Base-by-base conservation (phyloP, 176 grass and related monocot species). In the Phragmites australis region DNA sequence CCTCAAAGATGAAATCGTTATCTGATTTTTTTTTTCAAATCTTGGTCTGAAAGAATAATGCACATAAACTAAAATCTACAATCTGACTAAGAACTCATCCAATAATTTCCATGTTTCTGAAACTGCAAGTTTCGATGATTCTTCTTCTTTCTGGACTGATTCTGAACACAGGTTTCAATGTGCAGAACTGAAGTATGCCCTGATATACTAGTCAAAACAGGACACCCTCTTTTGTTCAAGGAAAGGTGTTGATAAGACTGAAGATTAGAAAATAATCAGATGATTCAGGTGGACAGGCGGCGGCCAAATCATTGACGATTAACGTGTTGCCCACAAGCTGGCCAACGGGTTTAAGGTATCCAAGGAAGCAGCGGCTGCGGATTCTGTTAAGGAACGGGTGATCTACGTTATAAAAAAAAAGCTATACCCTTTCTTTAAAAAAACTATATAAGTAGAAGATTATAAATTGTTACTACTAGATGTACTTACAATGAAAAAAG, bases 301-400 rank as follows among this genome's bases (percentile, higher is more conserved):
- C 62, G 65, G 76, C 63, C 82, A 8, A 84, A 81, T 89, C 44
- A 81, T 65, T 64, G 48, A 4, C 46, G 27, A 47, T 54, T 51
- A 85, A 81, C 71, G 71, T 85, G 82, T 44, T 53, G 78, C 32
- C 62, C 46, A 82, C 78, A 60, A 62, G 27, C 63, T 49, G 21
- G 46, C 79, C 64, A 83, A 72, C 72, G 40, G 50, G 66, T 78
- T 74, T 78, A 79, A 82, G 79, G 58, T 83, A 83, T 82, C 88
- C 82, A 73, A 78, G 59, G 72, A 5, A 4, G 17, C 48, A 41
- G 32, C 43, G 19, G n/a, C n/a, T n/a, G n/a, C n/a, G n/a, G n/a
- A n/a, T n/a, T n/a, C n/a, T n/a, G n/a, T n/a, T n/a, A n/a, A n/a
- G n/a, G n/a, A n/a, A n/a, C n/a, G n/a, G n/a, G n/a, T n/a, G n/a